Evolutionary conservation across 148 eudicot genomes (phyloP).

Genomic region (Nepenthes gracilis): DNA sequence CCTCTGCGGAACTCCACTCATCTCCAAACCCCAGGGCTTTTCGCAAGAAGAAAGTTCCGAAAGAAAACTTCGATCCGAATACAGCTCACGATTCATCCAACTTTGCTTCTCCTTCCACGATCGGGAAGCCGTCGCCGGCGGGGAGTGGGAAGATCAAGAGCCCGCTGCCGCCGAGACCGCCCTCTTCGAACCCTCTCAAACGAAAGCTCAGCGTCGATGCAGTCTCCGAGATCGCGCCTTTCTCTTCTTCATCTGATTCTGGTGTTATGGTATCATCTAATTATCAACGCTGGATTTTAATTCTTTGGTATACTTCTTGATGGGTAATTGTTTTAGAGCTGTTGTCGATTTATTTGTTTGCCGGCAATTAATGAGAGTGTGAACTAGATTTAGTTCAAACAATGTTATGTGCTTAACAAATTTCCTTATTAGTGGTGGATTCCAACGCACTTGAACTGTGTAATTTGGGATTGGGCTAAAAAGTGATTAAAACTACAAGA

Average conservation of each 20-base stretch:
- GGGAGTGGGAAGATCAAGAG: constrained; percentile 26
- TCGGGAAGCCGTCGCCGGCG: constrained; percentile 20
- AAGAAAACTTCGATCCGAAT: constrained; percentile 57
- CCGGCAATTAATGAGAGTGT: too few relatives aligned
- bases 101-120: constrained; percentile 3
- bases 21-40: constrained; percentile 42
- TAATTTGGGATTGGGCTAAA: too few relatives aligned
- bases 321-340: not conserved
- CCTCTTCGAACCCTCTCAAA: constrained; percentile 31
- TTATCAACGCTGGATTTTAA: too few relatives aligned
- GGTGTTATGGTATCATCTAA: constrained; percentile 52
- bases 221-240: constrained; percentile 21
- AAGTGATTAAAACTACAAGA: too few relatives aligned
- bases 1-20: constrained; percentile 15
- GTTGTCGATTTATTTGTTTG: not conserved
- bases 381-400: too few relatives aligned
- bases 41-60: constrained; percentile 42
- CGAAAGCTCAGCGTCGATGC: constrained; percentile 48
- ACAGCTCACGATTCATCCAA: not conserved
- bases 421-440: too few relatives aligned
- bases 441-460: too few relatives aligned
- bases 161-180: constrained; percentile 64
- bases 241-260: constrained; percentile 44
- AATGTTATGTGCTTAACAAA: too few relatives aligned
- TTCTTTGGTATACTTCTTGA: not conserved